A percentile compares a stretch with the other conserved stretches of the same genome.
Evolutionary conservation across 345 rosid species (phyloP).

Genomic region (Eucalyptus tenuipes): DNA sequence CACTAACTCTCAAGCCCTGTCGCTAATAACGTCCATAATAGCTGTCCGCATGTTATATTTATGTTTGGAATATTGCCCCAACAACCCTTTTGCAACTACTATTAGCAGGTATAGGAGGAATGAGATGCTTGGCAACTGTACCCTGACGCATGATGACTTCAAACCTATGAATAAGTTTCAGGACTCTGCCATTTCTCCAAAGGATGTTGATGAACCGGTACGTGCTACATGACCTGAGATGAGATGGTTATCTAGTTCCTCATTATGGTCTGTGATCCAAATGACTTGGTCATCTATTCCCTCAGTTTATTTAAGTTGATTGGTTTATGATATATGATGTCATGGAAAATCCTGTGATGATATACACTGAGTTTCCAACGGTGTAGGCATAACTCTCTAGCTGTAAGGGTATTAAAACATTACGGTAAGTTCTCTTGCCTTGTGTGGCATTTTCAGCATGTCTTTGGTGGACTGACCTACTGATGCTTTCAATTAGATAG

Average conservation of each 20-base stretch:
- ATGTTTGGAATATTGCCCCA: too few species aligned
- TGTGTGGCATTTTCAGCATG: neutral
- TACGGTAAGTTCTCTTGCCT: constrained; percentile 37
- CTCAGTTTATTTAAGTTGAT: neutral
- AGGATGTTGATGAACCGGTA: constrained; percentile 71
- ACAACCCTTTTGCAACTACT: neutral
- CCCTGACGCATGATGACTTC: constrained; percentile 89
- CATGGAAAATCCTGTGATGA: constrained; percentile 69
- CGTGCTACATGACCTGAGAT: neutral
- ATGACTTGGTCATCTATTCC: neutral
- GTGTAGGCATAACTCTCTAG: constrained; percentile 83
- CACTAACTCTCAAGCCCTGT: neutral
- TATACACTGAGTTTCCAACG: constrained; percentile 82
- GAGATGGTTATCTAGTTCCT: neutral
- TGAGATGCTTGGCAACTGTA: constrained; percentile 31
- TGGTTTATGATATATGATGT: constrained; percentile 58
- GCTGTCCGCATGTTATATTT: too few species aligned
- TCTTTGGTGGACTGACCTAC: neutral
- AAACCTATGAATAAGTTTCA: constrained; percentile 47
- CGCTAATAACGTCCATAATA: neutral
- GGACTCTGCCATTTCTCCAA: constrained; percentile 30
- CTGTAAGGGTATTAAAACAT: constrained; percentile 62
- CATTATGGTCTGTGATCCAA: neutral
- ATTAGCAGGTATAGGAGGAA: constrained; percentile 33
- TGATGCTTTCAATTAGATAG: neutral